Conservation (phyloP, 2,329 filamentous ascomycete species). For the Helotiales sp. region DNA sequence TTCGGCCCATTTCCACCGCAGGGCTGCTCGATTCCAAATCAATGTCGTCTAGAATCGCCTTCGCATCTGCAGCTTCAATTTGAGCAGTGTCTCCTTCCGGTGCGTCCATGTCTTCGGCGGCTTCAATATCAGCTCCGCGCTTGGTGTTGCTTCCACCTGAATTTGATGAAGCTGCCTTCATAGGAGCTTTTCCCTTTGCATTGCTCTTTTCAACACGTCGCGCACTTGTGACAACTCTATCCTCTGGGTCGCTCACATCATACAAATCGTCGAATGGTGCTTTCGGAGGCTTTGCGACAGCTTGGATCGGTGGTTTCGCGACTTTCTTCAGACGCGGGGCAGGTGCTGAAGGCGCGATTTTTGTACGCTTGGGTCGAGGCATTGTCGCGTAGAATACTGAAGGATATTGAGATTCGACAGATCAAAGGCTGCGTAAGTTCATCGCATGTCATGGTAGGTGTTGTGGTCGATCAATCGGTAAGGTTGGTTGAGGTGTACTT, state of each 20-base stretch:
- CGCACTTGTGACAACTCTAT: conserved; percentile 15
- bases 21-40: conserved; percentile 32
- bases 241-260: conserved; percentile 34
- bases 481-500: not conserved
- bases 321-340: conserved; percentile 23
- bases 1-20: conserved; percentile 31
- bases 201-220: conserved; percentile 20
- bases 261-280: conserved; percentile 30
- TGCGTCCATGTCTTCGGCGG: not conserved
- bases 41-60: conserved; percentile 17
- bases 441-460: conserved; percentile 11
- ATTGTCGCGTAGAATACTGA: conserved; percentile 22
- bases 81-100: not conserved
- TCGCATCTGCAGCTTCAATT: conserved; percentile 1
- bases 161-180: not conserved
- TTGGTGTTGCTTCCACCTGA: not conserved
- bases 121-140: not conserved
- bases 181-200: conserved; percentile 20
- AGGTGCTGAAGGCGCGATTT: conserved; percentile 33
- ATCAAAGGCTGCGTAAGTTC: not conserved
- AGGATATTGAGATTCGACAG: not conserved
- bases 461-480: not conserved
- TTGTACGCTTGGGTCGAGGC: conserved; percentile 38
- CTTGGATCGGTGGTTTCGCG: conserved; percentile 11
- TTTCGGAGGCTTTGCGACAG: conserved; percentile 11